Evolutionary conservation across 2,329 filamentous ascomycete genomes (phyloP), one percentile per base, ranked within the genome.

Genomic region (Colletotrichum paranaense): DNA sequence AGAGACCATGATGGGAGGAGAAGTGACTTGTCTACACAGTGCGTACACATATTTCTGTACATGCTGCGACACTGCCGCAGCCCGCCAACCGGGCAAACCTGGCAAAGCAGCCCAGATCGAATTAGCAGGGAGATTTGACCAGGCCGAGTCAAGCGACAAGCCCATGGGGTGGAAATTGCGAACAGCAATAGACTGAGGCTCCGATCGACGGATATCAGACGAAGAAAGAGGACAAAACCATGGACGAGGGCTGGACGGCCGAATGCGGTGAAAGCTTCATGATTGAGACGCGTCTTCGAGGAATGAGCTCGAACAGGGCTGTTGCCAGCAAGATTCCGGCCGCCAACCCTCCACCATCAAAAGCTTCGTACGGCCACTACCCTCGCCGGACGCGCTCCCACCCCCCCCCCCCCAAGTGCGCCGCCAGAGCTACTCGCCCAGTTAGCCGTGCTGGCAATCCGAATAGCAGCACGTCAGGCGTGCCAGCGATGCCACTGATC

Each of bases 1-100:
- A 22, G 24, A 60, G 5, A 57, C 42, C 22, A 9, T 7, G 1
- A 5, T 32, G 56, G 57, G 68, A 67, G 56, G 46, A 59, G 32
- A 35, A 56, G 58, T 72, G 65, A 70, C 70, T 56, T 69, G 22
- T 24, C 3, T 1, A 1, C 46, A 73, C 66, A 62, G 70, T 73
- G 60, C 22, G 53, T 14, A 9, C 1, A 3, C 1, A 9, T 3
- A 1, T 1, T 4, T 14, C 28, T 32, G 49, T 42, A 70, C 66
- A 53, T 22, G 26, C 49, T 59, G 32, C 42, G 9, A 35, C 28
- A 24, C 24, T 49, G 38, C 66, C 55, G 42, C 59, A 26, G 30
- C 24, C 12, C 28, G 70, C 58, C 65, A 63, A 53, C 58, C 24
- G 52, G 69, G 69, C 32, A 26, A 62, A 60, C 66, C 70, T 69